phyloP scores from a whole-genome alignment of 164 flowering plant species.

The Akebia trifoliata region DNA sequence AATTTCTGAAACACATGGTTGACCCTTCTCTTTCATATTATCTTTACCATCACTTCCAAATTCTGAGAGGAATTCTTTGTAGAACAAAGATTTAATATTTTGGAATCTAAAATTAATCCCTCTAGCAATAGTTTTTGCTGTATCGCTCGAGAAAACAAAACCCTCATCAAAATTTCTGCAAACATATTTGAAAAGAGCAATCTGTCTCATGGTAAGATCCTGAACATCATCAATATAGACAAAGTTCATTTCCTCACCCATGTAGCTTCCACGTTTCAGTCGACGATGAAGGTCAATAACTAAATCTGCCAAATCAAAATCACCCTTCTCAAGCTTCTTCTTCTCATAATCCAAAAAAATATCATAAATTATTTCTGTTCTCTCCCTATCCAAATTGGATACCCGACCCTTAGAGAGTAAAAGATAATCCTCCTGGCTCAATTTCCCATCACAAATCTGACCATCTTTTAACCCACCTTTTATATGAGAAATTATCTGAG shows the following conservation, averaged over 20 bases:
- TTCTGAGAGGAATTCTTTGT: constrained; percentile 46
- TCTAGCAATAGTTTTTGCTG: constrained; percentile 77
- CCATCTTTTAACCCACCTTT: constrained; percentile 51
- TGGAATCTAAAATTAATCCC: constrained; percentile 40
- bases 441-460: constrained; percentile 29
- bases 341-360: constrained; percentile 60
- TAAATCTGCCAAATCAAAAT: constrained; percentile 71
- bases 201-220: constrained; percentile 76
- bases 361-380: constrained; percentile 51
- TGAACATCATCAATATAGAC: constrained; percentile 86
- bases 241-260: constrained; percentile 53
- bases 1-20: constrained; percentile 28
- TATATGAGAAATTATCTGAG: constrained; percentile 70
- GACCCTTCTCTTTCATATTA: constrained; percentile 34
- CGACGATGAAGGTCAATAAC: constrained; percentile 62
- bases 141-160: constrained; percentile 73
- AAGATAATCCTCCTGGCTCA: constrained; percentile 41
- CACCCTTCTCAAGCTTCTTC: constrained; percentile 44
- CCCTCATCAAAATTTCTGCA: constrained; percentile 66
- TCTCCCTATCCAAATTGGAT: constrained; percentile 34
- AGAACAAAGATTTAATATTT: constrained; percentile 38
- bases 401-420: constrained; percentile 37
- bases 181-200: constrained; percentile 59
- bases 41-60: constrained; percentile 15
- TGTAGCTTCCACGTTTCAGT: constrained; percentile 26